Percentiles rank a stretch among this genome's conserved stretches.
Conservation (phyloP, 768 basidiomycete species). For the Vararia minispora region DNA sequence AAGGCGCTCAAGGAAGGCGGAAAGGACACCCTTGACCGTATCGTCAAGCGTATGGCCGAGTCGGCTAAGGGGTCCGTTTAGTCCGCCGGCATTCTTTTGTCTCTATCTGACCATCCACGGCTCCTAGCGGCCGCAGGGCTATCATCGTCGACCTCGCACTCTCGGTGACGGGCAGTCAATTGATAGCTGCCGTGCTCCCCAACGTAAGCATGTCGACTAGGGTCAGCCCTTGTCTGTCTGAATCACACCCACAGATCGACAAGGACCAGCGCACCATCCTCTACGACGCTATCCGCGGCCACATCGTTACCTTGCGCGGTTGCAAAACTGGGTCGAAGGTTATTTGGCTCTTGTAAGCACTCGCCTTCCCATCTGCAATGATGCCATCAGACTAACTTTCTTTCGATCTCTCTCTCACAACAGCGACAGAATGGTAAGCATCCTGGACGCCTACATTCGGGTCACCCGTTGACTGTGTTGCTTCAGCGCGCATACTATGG, state of each 20-base stretch:
- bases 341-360: conserved; percentile 72
- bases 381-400: neutral
- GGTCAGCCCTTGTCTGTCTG: neutral
- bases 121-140: conserved; percentile 54
- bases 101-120: conserved; percentile 2
- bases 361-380: no score
- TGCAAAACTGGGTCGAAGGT: conserved; percentile 89
- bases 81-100: neutral
- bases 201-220: conserved; percentile 32
- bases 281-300: conserved; percentile 79
- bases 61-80: conserved; percentile 60
- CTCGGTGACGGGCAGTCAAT: conserved; percentile 74
- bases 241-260: conserved; percentile 44
- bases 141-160: conserved; percentile 82
- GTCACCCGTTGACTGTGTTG: conserved; percentile 8
- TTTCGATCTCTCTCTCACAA: conserved; percentile 1
- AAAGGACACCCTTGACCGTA: conserved; percentile 58
- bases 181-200: conserved; percentile 75
- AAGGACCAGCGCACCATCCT: conserved; percentile 76
- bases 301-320: conserved; percentile 82
- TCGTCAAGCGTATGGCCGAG: conserved; percentile 78
- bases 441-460: conserved; percentile 4
- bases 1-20: conserved; percentile 84
- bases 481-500: conserved; percentile 54
- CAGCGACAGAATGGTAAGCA: conserved; percentile 46